These are phyloP conservation scores for Tuber calosporum DNA, from an alignment of 495 filamentous ascomycete genomes.

Conservation along the genomic window DNA sequence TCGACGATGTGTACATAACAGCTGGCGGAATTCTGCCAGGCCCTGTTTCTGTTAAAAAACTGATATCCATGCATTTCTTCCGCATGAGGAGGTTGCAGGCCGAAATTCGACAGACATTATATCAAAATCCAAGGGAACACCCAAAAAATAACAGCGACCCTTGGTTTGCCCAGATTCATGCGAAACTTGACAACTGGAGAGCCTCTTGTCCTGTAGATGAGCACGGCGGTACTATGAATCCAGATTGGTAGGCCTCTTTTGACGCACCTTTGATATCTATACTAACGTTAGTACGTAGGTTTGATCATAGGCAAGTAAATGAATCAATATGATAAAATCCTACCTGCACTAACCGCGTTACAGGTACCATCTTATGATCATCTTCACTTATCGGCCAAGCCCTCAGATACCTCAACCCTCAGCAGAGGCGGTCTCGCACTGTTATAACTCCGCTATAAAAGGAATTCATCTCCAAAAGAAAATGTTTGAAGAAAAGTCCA, in stretches of 20 bases:
- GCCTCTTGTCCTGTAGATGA: slow-evolving; percentile 55
- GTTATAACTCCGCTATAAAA: slow-evolving; percentile 71
- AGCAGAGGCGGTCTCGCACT: slow-evolving; percentile 60
- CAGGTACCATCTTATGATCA: slow-evolving; percentile 72
- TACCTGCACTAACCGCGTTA: slow-evolving; percentile 19
- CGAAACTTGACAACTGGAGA: slow-evolving; percentile 69
- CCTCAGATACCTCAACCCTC: slow-evolving; percentile 84
- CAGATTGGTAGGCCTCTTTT: slow-evolving; percentile 51
- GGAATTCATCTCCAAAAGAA: slow-evolving; percentile 70
- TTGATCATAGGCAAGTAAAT: slow-evolving; percentile 36
- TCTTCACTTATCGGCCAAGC: slow-evolving; percentile 76
- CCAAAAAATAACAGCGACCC: slow-evolving; percentile 69
- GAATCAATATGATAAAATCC: slow-evolving; percentile 11
- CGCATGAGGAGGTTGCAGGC: slow-evolving; percentile 83
- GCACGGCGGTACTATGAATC: slow-evolving; percentile 57
- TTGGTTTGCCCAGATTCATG: slow-evolving; percentile 76
- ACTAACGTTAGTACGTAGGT: slow-evolving; percentile 52
- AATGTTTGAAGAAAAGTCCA: slow-evolving; percentile 63
- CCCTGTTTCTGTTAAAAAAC: slow-evolving; percentile 65
- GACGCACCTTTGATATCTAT: slow-evolving; percentile 45
- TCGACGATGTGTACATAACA: slow-evolving; percentile 74
- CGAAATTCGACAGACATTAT: slow-evolving; percentile 75
- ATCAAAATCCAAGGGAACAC: slow-evolving; percentile 65
- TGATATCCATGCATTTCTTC: slow-evolving; percentile 83
- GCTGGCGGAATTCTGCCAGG: slow-evolving; percentile 64